Evolutionary conservation across 805 yeast species (phyloP).

Genomic region (Cyberlindnera americana): DNA sequence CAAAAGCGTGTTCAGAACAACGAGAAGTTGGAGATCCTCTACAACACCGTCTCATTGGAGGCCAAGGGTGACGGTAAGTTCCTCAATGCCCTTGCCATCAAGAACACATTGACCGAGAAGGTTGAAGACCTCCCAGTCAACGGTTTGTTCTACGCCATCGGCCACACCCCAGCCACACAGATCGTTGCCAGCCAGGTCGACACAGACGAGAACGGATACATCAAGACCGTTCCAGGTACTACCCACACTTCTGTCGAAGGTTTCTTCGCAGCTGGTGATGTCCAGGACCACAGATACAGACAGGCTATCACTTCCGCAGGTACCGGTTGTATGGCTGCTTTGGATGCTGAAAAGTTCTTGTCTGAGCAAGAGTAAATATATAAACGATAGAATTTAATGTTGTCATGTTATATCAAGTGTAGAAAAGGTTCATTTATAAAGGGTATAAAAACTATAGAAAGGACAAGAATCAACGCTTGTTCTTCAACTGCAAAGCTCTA

Average conservation of each 20-base stretch:
- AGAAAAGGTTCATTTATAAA: neutral
- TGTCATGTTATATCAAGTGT: neutral
- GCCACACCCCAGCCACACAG: constrained; percentile 92
- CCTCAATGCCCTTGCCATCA: constrained; percentile 58
- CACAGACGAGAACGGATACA: constrained; percentile 84
- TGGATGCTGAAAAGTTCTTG: constrained; percentile 85
- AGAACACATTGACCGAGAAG: constrained; percentile 71
- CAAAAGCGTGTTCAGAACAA: constrained; percentile 83
- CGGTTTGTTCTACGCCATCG: constrained; percentile 97
- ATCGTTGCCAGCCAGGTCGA: constrained; percentile 72
- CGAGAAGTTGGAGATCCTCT: constrained; percentile 87
- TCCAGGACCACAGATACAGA: constrained; percentile 94
- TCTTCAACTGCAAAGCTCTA: constrained; percentile 51
- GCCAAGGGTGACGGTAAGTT: constrained; percentile 94
- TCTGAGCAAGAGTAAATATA: constrained; percentile 47
- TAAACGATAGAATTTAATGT: neutral
- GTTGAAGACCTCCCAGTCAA: constrained; percentile 67
- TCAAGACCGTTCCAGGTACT: constrained; percentile 86
- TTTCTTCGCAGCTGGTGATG: constrained; percentile 98
- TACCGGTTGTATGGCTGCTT: constrained; percentile 98
- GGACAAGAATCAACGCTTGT: constrained; percentile 34
- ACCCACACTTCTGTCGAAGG: constrained; percentile 83
- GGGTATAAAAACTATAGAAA: no score
- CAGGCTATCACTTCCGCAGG: constrained; percentile 99
- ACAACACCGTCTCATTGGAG: constrained; percentile 79